These are phyloP conservation scores for Backusella macrospora DNA, from an alignment of 192 early-diverging fungal genomes.

Conservation along the genomic window DNA sequence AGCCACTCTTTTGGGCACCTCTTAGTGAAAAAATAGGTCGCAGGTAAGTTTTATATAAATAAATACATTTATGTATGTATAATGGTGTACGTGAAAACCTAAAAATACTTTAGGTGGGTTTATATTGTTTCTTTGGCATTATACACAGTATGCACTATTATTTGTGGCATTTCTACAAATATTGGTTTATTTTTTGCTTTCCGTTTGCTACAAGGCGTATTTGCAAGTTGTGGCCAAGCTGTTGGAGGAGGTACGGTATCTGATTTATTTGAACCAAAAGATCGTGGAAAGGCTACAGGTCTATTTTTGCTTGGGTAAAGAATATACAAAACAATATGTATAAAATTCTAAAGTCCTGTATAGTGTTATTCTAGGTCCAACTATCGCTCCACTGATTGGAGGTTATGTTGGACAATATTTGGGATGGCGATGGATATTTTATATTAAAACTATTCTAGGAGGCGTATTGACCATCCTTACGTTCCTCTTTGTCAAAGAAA, in stretches of 20 bases:
- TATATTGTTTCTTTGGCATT: slow-evolving; percentile 36
- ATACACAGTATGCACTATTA: slow-evolving; percentile 31
- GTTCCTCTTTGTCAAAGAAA: slow-evolving; percentile 64
- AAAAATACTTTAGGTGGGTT: slow-evolving; percentile 24
- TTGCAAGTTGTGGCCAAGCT: slow-evolving; percentile 34
- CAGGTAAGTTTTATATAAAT: slow-evolving; percentile 13
- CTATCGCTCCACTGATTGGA: slow-evolving; percentile 42
- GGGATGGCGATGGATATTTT: slow-evolving; percentile 57
- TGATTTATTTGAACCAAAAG: slow-evolving; percentile 40
- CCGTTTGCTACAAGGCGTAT: slow-evolving; percentile 39
- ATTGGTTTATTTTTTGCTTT: slow-evolving; percentile 37
- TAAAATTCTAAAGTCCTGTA: neutral
- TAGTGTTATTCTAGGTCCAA: slow-evolving; percentile 43
- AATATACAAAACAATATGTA: neutral
- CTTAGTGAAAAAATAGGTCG: slow-evolving; percentile 29
- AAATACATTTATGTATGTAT: neutral
- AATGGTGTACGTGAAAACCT: neutral
- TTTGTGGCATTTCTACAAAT: slow-evolving; percentile 32
- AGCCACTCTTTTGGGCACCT: slow-evolving; percentile 30
- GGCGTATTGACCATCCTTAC: slow-evolving; percentile 50
- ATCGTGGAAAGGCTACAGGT: slow-evolving; percentile 41
- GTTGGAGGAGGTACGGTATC: slow-evolving; percentile 42
- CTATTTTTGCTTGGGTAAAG: slow-evolving; percentile 32
- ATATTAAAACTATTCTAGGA: slow-evolving; percentile 57
- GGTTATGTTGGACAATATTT: slow-evolving; percentile 41